A percentile compares a stretch with the other conserved stretches of the same genome.
Evolutionary conservation across 495 filamentous ascomycete species (phyloP).

Genomic region (Echria macrotheca): DNA sequence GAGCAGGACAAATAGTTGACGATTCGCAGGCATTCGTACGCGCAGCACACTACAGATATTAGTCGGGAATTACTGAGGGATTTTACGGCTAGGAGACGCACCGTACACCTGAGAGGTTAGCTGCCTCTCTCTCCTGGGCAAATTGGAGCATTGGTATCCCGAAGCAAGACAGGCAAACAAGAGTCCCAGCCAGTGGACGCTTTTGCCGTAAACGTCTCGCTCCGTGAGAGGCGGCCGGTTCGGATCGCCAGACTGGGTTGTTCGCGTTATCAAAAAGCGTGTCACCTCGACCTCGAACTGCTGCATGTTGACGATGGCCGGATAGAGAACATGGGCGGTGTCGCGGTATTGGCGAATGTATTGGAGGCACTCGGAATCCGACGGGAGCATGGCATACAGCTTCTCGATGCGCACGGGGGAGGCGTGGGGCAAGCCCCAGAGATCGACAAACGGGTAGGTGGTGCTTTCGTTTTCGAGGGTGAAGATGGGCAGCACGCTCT

Average conservation of each 20-base stretch:
- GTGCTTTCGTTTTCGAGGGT: conserved; percentile 10
- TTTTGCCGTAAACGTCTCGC: conserved; percentile 1
- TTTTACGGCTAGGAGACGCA: no score
- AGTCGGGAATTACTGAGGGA: no score
- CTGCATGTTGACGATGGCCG: conserved; percentile 7
- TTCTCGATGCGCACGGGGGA: conserved; percentile 9
- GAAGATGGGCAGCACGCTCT: conserved; percentile 11
- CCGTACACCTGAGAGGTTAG: conserved; percentile 6
- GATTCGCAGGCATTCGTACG: conserved; percentile 7
- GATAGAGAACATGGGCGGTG: conserved; percentile 4
- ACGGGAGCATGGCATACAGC: conserved; percentile 7
- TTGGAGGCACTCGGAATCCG: conserved; percentile 6
- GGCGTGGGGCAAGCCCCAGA: conserved; percentile 5
- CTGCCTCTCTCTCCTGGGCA: neutral
- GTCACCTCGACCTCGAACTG: conserved; percentile 9
- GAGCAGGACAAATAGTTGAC: conserved; percentile 7
- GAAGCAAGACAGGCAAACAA: conserved; percentile 4
- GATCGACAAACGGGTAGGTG: conserved; percentile 9
- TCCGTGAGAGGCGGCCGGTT: neutral
- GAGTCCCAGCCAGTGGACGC: conserved; percentile 7
- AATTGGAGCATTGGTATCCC: conserved; percentile 5
- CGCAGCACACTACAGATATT: conserved; percentile 4
- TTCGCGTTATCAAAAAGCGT: conserved; percentile 1
- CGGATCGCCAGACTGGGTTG: neutral
- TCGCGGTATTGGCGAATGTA: conserved; percentile 7